phyloP scores from a whole-genome alignment of 148 eudicot species.

The Silene latifolia region DNA sequence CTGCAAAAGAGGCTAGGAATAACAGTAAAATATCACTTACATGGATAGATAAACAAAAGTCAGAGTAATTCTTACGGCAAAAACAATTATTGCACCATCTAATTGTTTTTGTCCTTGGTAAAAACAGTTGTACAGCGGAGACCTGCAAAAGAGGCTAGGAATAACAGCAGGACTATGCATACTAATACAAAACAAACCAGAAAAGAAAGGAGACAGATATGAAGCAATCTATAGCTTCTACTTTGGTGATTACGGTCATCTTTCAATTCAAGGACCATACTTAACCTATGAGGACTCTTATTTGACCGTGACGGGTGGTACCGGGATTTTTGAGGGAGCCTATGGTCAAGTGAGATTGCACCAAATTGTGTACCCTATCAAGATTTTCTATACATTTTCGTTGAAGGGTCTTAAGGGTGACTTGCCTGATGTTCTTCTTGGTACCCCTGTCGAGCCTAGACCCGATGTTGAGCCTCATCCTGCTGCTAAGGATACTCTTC shows the following conservation, averaged over 20 bases:
- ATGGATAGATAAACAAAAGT: too few species aligned
- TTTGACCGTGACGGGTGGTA: constrained; percentile 69
- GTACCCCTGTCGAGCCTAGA: constrained; percentile 46
- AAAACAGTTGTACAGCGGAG: constrained; percentile 43
- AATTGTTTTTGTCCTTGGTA: too few species aligned
- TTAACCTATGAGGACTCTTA: constrained; percentile 61
- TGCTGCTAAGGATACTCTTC: constrained; percentile 60
- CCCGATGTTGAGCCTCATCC: constrained; percentile 55
- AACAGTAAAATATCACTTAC: too few species aligned
- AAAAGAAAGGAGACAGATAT: constrained; percentile 58
- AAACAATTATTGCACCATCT: too few species aligned
- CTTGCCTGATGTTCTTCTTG: constrained; percentile 53
- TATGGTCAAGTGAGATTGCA: constrained; percentile 66
- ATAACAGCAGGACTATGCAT: constrained; percentile 69
- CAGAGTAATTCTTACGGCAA: not conserved
- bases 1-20: constrained; percentile 64
- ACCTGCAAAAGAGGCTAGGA: constrained; percentile 60
- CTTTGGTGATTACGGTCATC: constrained; percentile 67
- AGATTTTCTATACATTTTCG: constrained; percentile 72
- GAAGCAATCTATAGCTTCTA: constrained; percentile 63
- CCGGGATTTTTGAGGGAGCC: constrained; percentile 73
- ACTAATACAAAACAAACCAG: constrained; percentile 39
- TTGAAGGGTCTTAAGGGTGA: constrained; percentile 55
- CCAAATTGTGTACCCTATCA: constrained; percentile 71
- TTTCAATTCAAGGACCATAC: constrained; percentile 58